phyloP scores from a whole-genome alignment of 176 grass and related monocot genomes.

The Oryza officinalis region DNA sequence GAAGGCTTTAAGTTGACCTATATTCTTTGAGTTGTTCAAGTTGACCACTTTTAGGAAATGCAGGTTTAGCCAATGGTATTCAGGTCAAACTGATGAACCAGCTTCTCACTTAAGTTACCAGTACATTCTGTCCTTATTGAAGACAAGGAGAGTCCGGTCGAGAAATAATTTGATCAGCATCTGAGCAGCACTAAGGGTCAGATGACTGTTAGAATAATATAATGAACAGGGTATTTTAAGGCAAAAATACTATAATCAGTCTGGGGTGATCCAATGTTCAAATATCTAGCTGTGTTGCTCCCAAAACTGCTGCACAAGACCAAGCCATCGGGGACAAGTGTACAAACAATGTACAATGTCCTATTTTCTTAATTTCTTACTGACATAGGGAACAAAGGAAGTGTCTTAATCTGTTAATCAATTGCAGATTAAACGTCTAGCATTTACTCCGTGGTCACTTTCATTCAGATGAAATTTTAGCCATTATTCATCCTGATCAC shows the following conservation, averaged over 20 bases:
- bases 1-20: conserved; percentile 14
- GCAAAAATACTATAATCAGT: not conserved
- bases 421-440: not conserved
- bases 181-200: not conserved
- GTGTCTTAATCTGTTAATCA: not conserved
- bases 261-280: not conserved
- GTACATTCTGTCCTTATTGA: not conserved
- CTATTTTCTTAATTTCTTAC: not conserved
- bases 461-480: not conserved
- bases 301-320: not conserved
- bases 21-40: not conserved
- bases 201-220: not conserved
- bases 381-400: not conserved
- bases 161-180: not conserved
- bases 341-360: not conserved
- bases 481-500: not conserved
- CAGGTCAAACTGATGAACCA: not conserved
- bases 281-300: not conserved
- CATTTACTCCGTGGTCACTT: not conserved
- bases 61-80: conserved; percentile 2
- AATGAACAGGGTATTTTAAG: not conserved
- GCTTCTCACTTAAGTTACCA: not conserved
- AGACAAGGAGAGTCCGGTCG: not conserved
- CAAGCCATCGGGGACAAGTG: not conserved
- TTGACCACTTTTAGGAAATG: not conserved